A percentile compares a stretch with the other conserved stretches of the same genome.
Evolutionary conservation across 2,329 filamentous ascomycete genomes (phyloP).

Genomic region (Trichoderma guizhouense): DNA sequence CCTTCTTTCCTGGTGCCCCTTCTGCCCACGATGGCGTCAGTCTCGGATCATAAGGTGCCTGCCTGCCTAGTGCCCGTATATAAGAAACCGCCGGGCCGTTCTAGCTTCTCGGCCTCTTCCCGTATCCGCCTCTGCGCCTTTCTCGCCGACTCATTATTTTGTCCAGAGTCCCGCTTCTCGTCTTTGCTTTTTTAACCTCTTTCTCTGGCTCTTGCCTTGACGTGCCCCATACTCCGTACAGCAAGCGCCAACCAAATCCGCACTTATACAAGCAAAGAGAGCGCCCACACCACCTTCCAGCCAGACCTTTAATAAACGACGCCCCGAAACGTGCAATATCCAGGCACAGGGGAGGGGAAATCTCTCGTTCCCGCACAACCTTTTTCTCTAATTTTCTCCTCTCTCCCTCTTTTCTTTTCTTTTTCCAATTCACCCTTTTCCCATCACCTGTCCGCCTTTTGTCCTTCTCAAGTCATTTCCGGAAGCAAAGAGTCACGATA

Average conservation of each 20-base stretch:
- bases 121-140: neutral
- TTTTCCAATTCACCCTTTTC: neutral
- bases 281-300: slow-evolving; percentile 14
- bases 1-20: neutral
- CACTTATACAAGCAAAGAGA: neutral
- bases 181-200: neutral
- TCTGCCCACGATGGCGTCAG: slow-evolving; percentile 15
- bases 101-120: slow-evolving; percentile 2
- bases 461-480: neutral
- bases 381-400: too few relatives aligned
- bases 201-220: neutral
- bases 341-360: slow-evolving; percentile 3
- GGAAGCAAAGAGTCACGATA: neutral
- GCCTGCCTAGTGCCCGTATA: slow-evolving; percentile 5
- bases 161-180: neutral
- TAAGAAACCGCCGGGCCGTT: neutral
- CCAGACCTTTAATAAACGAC: slow-evolving; percentile 8
- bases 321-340: slow-evolving; percentile 10
- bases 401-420: neutral
- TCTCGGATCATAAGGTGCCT: slow-evolving; percentile 6
- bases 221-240: slow-evolving; percentile 7
- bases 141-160: neutral
- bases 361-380: neutral
- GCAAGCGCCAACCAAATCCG: slow-evolving; percentile 13
- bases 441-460: neutral